Evolutionary conservation across 805 yeast species (phyloP).

Genomic region (Metschnikowia hibisci): DNA sequence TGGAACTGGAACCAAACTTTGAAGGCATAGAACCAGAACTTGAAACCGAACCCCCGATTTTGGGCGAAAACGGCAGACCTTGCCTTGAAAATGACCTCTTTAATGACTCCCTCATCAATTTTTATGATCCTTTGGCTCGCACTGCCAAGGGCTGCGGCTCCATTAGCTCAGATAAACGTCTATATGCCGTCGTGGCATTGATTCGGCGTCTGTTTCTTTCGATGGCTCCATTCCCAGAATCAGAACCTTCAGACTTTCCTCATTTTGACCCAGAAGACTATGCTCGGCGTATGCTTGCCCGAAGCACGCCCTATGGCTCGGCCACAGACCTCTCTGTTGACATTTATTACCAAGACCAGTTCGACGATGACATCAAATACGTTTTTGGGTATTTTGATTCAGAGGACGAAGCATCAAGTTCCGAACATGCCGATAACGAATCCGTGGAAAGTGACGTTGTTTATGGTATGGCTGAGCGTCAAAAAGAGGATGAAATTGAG

Average conservation of each 20-base stretch:
- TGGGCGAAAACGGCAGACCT: constrained; percentile 3
- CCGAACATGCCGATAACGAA: constrained; percentile 7
- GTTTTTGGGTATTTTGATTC: constrained; percentile 53
- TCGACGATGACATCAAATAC: constrained; percentile 64
- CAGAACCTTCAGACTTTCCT: constrained; percentile 7
- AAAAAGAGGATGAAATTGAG: constrained; percentile 31
- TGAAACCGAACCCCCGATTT: background rate
- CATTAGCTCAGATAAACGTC: constrained; percentile 52
- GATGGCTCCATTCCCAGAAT: constrained; percentile 10
- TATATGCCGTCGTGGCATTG: constrained; percentile 52
- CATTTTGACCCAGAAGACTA: constrained; percentile 12
- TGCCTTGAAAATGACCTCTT: constrained; percentile 48
- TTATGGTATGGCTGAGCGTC: constrained; percentile 19
- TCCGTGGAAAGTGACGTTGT: constrained; percentile 9
- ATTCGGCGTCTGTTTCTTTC: constrained; percentile 24
- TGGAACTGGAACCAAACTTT: background rate
- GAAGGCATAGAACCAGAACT: background rate
- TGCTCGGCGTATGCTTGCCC: constrained; percentile 7
- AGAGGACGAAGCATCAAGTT: constrained; percentile 13
- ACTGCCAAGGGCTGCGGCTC: constrained; percentile 55
- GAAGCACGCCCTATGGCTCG: constrained; percentile 11
- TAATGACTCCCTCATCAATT: constrained; percentile 55
- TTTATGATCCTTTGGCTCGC: constrained; percentile 66
- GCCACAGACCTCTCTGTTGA: constrained; percentile 45
- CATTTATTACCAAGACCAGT: constrained; percentile 57